Evolutionary conservation across 2,329 filamentous ascomycete species (phyloP).

Genomic region (Colletotrichum viniferum): DNA sequence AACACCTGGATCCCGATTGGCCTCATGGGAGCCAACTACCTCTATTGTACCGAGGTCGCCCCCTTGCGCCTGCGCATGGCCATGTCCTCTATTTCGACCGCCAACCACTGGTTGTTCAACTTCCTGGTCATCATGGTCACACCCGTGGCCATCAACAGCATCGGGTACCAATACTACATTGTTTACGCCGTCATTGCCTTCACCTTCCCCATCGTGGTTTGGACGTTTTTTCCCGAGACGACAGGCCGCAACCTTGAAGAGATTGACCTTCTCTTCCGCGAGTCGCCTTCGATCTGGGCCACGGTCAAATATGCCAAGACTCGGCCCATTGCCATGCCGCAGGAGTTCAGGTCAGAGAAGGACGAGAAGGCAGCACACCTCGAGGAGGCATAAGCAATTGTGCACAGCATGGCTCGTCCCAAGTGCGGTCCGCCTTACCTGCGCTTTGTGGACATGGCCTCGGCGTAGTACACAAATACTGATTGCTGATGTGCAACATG

Average conservation of each 20-base stretch:
- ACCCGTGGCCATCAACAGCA: constrained; percentile 50
- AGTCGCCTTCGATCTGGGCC: constrained; percentile 37
- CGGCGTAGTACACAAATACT: background rate
- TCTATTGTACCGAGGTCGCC: constrained; percentile 63
- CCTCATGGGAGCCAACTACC: constrained; percentile 63
- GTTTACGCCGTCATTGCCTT: constrained; percentile 51
- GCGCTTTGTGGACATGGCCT: background rate
- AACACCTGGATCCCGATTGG: constrained; percentile 65
- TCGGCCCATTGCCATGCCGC: constrained; percentile 33
- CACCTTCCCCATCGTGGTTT: constrained; percentile 47
- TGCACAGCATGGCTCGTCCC: background rate
- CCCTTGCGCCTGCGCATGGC: constrained; percentile 54
- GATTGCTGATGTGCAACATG: background rate
- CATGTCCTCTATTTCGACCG: constrained; percentile 61
- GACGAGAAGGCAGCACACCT: constrained; percentile 7
- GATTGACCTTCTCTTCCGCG: constrained; percentile 47
- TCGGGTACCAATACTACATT: constrained; percentile 57
- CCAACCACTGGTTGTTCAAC: constrained; percentile 56
- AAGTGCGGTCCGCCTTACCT: background rate
- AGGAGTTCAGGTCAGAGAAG: constrained; percentile 30
- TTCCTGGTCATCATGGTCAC: constrained; percentile 49
- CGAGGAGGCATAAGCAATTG: background rate
- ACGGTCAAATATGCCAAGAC: constrained; percentile 41
- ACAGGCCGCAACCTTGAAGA: constrained; percentile 53
- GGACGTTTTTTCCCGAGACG: constrained; percentile 50